Conservation (phyloP, 768 basidiomycete species). For the Tricholoma flavovirens region DNA sequence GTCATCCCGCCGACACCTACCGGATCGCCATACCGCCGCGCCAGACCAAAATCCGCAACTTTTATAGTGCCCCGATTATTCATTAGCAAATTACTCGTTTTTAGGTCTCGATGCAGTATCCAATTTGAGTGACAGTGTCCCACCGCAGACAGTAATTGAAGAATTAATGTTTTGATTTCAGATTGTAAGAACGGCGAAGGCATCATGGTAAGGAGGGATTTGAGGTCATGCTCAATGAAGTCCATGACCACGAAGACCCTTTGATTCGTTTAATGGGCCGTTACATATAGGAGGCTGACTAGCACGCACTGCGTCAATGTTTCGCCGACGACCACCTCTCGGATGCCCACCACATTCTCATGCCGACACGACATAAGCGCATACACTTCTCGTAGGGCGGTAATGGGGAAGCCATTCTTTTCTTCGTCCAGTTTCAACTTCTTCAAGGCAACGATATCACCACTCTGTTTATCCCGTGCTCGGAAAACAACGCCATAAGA, state of each 20-base stretch:
- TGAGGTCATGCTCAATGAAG: conserved; percentile 99
- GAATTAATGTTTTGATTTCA: conserved; percentile 95
- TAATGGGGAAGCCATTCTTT: conserved; percentile 98
- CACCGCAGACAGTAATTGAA: conserved; percentile 90
- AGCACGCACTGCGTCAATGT: conserved; percentile 94
- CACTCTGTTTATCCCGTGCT: conserved; percentile 91
- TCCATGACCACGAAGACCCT: conserved; percentile 99
- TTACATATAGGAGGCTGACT: conserved; percentile 16
- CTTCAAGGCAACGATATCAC: conserved; percentile 95
- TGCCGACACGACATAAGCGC: conserved; percentile 94
- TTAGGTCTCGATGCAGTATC: conserved; percentile 96
- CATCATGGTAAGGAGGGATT: conserved; percentile 92
- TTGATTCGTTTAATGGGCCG: conserved; percentile 22
- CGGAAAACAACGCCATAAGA: conserved; percentile 97
- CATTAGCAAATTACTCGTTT: conserved; percentile 97
- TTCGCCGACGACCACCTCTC: conserved; percentile 97
- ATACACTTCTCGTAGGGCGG: conserved; percentile 89
- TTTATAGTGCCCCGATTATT: conserved; percentile 99
- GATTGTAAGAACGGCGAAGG: conserved; percentile 95
- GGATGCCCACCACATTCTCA: conserved; percentile 94
- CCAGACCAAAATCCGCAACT: conserved; percentile 97
- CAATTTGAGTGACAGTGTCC: conserved; percentile 93
- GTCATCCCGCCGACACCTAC: conserved; percentile 96
- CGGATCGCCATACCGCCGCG: conserved; percentile 93
- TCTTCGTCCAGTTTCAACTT: conserved; percentile 98